Evolutionary conservation across 1,284 basidiomycete genomes (phyloP).

Genomic region (Ceratobasidium sp.): DNA sequence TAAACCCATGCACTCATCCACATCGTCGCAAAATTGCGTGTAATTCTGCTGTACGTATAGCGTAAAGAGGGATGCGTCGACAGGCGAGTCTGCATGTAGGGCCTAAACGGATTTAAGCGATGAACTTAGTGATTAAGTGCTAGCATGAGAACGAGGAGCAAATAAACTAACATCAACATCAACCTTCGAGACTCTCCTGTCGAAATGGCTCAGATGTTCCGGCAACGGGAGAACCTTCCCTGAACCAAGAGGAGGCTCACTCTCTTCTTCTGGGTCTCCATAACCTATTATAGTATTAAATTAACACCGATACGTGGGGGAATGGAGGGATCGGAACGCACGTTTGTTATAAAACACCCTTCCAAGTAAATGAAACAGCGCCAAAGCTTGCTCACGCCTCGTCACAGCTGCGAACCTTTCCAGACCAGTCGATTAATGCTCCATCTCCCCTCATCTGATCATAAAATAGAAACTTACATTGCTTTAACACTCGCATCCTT

Average conservation of each 20-base stretch:
- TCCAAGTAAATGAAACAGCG: conserved; percentile 93
- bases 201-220: conserved; percentile 68
- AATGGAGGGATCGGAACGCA: conserved; percentile 57
- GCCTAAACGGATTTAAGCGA: conserved; percentile 59
- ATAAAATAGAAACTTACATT: conserved; percentile 54
- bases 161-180: conserved; percentile 77
- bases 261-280: conserved; percentile 72
- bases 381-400: conserved; percentile 85
- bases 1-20: conserved; percentile 81
- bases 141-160: neutral
- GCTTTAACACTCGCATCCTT: conserved; percentile 36
- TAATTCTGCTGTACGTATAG: conserved; percentile 97
- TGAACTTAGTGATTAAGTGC: neutral
- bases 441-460: too few relatives aligned
- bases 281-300: conserved; percentile 67
- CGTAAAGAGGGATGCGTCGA: conserved; percentile 90
- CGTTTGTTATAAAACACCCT: conserved; percentile 97
- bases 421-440: conserved; percentile 44
- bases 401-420: conserved; percentile 76
- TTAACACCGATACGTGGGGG: neutral
- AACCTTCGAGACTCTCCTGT: conserved; percentile 80
- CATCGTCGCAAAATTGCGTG: conserved; percentile 80
- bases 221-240: conserved; percentile 64
- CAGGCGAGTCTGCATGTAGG: conserved; percentile 87
- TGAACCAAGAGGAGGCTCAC: conserved; percentile 62